Evolutionary conservation across 768 basidiomycete genomes (phyloP), one percentile per base, ranked within the genome.

Genomic region (Tulasnella sp.): DNA sequence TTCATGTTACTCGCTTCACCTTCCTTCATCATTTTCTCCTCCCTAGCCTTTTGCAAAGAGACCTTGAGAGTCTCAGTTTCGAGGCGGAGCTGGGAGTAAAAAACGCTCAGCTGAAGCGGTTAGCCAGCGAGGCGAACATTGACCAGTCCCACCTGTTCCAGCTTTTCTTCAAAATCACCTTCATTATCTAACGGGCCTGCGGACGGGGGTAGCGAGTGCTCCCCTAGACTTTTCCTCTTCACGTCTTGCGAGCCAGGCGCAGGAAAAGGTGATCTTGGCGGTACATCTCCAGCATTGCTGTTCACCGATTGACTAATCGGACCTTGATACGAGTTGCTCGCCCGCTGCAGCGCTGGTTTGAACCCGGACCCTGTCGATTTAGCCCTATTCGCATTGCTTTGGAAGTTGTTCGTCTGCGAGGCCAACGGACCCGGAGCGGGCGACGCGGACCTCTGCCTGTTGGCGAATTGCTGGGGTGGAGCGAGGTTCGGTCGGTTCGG

Each of bases 1-100:
- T 52, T 36, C n/a, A 71, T 64, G 37, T 71, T 71, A 64, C 62
- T 71, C 35, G 62, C 70, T 40, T 71, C 62, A 5, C 70, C 70
- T 39, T 71, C 70, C 62, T 71, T 71, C 70, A 71, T 62, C 39
- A 71, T 6, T 36, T 40, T 32, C 47, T 36, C 35, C 19, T 64
- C 34, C 62, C 37, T 32, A 11, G 39, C 70, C 11, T 71, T 32
- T 35, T 64, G 14, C 59, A 71, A 64, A 14, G 70, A 71, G 14
- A 22, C 42, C 29, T 41, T 34, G n/a, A 71, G 70, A 47, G 22
- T 17, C 37, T 71, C 70, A 9, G 52, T 71, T 42, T 71, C 62
- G 14, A 39, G 7, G 17, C 42, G 70, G 14, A 71, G 47, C 70
- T 71, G 19, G 17, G 17, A 17, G 4, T 32, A 39, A 71, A 64